Percentiles rank a stretch among this genome's conserved stretches.
phyloP scores from a whole-genome alignment of 106 monocot species.

The Posidonia australis region DNA sequence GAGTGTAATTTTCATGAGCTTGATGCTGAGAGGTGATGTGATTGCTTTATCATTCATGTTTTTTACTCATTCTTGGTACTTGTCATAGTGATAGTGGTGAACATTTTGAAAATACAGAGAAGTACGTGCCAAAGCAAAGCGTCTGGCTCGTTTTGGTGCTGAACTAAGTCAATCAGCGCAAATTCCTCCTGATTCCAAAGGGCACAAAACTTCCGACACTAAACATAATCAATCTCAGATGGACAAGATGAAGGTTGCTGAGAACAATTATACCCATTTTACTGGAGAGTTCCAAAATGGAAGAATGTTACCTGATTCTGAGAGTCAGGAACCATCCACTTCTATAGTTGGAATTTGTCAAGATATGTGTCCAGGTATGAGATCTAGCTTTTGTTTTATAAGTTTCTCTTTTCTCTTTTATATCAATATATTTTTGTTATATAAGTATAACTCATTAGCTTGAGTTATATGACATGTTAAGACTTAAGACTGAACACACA shows the following conservation, averaged over 20 bases:
- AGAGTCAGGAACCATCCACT: constrained; percentile 25
- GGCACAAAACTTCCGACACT: constrained; percentile 17
- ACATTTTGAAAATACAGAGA: constrained; percentile 38
- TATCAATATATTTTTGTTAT: background rate
- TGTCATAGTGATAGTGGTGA: constrained; percentile 6
- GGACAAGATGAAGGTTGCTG: background rate
- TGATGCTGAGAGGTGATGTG: constrained; percentile 44
- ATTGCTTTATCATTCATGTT: constrained; percentile 1
- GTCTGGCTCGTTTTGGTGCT: constrained; percentile 59
- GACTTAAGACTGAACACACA: no score
- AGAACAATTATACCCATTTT: constrained; percentile 3
- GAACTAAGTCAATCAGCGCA: constrained; percentile 50
- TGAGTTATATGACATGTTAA: no score
- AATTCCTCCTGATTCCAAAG: constrained; percentile 14
- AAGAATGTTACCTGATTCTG: constrained; percentile 20
- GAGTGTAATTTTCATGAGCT: constrained; percentile 5
- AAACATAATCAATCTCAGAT: constrained; percentile 16
- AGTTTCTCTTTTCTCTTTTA: background rate
- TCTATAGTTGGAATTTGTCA: constrained; percentile 66
- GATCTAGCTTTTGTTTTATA: background rate
- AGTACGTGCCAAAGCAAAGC: constrained; percentile 71
- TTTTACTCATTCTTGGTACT: background rate
- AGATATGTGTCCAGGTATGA: constrained; percentile 96
- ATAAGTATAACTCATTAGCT: no score
- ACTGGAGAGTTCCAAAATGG: constrained; percentile 1